These are phyloP conservation scores for Chytriomyces confervae DNA, from an alignment of 192 early-diverging fungal species.

Conservation along the genomic window DNA sequence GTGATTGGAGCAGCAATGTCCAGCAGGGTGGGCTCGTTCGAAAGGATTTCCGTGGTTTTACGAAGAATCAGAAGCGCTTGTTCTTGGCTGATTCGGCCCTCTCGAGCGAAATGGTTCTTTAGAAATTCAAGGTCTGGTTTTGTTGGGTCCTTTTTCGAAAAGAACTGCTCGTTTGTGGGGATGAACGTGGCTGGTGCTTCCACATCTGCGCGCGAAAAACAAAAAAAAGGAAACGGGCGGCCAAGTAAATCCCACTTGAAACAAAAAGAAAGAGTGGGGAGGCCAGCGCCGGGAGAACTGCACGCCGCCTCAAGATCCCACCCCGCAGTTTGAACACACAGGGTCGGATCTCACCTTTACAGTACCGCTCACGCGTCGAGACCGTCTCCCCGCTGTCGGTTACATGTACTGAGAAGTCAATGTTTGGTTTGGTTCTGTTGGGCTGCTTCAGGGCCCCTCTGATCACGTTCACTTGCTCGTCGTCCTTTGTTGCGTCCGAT, in stretches of 20 bases:
- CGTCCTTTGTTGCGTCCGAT: background rate
- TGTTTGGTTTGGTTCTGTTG: conserved; percentile 39
- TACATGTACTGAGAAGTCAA: conserved; percentile 81
- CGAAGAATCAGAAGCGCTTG: conserved; percentile 89
- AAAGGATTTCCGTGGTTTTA: conserved; percentile 80
- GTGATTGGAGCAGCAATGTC: conserved; percentile 93
- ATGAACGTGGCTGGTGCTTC: conserved; percentile 59
- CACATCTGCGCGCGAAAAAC: conserved; percentile 52
- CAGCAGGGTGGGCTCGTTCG: conserved; percentile 81
- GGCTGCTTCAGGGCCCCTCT: conserved; percentile 25
- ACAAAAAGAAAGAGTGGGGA: too few species aligned
- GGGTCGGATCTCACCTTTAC: conserved; percentile 66
- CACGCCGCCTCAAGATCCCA: too few species aligned
- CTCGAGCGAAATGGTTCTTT: conserved; percentile 90
- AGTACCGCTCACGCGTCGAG: conserved; percentile 73
- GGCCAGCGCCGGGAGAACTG: too few species aligned
- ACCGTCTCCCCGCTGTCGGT: conserved; percentile 75
- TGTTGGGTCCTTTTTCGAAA: conserved; percentile 67
- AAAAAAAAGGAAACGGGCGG: background rate
- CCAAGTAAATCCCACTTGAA: too few species aligned
- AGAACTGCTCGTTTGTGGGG: conserved; percentile 69
- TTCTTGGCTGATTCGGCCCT: conserved; percentile 89
- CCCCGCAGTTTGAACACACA: background rate
- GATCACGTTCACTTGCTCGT: conserved; percentile 27
- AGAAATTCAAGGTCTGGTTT: conserved; percentile 84